These are phyloP conservation scores for Tricholoma bakamatsutake DNA, from an alignment of 768 basidiomycete genomes.

Conservation along the genomic window DNA sequence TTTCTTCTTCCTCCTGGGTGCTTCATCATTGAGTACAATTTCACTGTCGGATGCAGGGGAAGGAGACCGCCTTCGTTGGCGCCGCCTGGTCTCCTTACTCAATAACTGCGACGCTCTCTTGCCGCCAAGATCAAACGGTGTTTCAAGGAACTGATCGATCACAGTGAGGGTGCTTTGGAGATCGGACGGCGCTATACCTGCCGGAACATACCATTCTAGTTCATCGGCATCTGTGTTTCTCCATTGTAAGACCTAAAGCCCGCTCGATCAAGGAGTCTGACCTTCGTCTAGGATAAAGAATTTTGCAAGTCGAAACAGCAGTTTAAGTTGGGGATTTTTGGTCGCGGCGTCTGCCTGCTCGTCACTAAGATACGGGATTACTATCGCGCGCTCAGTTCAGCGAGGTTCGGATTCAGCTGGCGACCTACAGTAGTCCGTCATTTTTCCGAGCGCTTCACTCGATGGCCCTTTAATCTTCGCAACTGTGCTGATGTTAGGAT, in stretches of 20 bases:
- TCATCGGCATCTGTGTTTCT: constrained; percentile 52
- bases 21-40: constrained; percentile 29
- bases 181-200: constrained; percentile 57
- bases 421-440: constrained; percentile 69
- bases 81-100: constrained; percentile 52
- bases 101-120: constrained; percentile 71
- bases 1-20: constrained; percentile 47
- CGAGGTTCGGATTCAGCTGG: constrained; percentile 1
- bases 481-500: constrained; percentile 9
- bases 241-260: background rate
- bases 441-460: constrained; percentile 60
- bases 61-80: constrained; percentile 46
- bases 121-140: constrained; percentile 75
- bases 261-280: constrained; percentile 23
- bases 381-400: constrained; percentile 31
- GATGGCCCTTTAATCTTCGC: constrained; percentile 44
- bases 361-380: constrained; percentile 69
- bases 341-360: constrained; percentile 73
- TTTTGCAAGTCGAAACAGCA: constrained; percentile 75
- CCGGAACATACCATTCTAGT: constrained; percentile 82
- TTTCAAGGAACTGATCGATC: constrained; percentile 77
- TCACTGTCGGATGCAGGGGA: constrained; percentile 39
- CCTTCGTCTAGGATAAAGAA: constrained; percentile 68
- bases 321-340: constrained; percentile 73
- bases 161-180: constrained; percentile 66